Percentiles rank a stretch among this genome's conserved stretches.
phyloP scores from a whole-genome alignment of 1,284 basidiomycete genomes.

The Austroboletus novae-zelandiae region DNA sequence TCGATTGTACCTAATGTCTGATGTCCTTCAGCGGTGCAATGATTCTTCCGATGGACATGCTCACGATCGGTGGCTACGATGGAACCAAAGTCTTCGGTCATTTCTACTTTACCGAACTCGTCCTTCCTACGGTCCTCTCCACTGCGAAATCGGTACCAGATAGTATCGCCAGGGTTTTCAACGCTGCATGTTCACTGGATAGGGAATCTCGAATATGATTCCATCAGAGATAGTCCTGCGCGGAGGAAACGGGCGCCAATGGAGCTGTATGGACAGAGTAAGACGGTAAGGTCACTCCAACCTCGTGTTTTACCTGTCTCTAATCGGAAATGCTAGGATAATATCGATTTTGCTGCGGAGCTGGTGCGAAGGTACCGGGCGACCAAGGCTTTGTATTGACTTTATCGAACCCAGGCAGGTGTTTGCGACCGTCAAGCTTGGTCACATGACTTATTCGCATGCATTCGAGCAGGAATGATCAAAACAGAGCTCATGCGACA shows the following conservation, averaged over 20 bases:
- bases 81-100: constrained; percentile 49
- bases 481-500: constrained; percentile 31
- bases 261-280: constrained; percentile 42
- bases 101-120: constrained; percentile 43
- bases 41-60: constrained; percentile 39
- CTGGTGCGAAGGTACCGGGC: constrained; percentile 34
- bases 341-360: constrained; percentile 34
- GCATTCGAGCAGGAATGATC: constrained; percentile 11
- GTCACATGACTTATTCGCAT: background rate
- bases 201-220: constrained; percentile 17
- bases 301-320: background rate
- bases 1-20: background rate
- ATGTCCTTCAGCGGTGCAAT: constrained; percentile 45
- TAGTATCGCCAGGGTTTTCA: constrained; percentile 44
- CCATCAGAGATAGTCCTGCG: constrained; percentile 31
- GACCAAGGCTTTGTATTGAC: constrained; percentile 36
- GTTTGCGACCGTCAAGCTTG: background rate
- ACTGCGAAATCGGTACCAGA: constrained; percentile 29
- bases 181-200: constrained; percentile 31
- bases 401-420: constrained; percentile 33
- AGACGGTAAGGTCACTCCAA: constrained; percentile 32
- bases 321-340: constrained; percentile 21
- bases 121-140: constrained; percentile 41
- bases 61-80: constrained; percentile 55
- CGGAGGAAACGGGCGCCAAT: constrained; percentile 20